Evolutionary conservation across 2,329 filamentous ascomycete species (phyloP), one percentile per base, ranked within the genome.

Genomic region (Penicillium occitanis): DNA sequence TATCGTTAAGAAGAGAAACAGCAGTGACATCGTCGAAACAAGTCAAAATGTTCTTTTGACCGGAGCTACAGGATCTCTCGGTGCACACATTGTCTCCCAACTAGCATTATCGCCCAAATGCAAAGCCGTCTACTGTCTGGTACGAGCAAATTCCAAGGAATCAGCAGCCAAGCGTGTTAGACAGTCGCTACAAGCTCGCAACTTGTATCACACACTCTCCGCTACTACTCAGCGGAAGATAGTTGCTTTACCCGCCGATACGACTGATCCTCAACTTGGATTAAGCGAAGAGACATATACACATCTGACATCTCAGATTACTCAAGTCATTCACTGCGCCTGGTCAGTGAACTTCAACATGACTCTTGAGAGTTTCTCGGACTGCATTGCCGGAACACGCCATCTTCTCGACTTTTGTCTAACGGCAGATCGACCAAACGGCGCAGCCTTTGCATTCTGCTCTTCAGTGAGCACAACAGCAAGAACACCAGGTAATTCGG

Each of bases 271-370:
- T 48, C 44, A 48, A 48, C 44, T 48, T 48, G 44, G 44, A 22
- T 48, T 48, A 5, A 48, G 44, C 19, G 44, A 48, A 22, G 44
- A 11, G 44, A 48, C 19, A 48, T 48, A 48, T 22, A 48, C 4
- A 19, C 10, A 82, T 0, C 71, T 88, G 1, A 76, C 78, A 0
- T 68, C 69, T 2, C 76, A 83, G 65, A 75, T 80, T 1, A 85
- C 83, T 1, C 73, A 82, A 1, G 79, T 91, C n/a, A 82, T 91
- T 64, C 87, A 90, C 72, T 80, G 87, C 8, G 87, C 87, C 28
- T 90, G 88, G 88, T 80, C 84, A 1, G 88, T 90, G 19, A 89
- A 90, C 73, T 90, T 90, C 77, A 83, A 82, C 30, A 78, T 87
- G 62, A 81, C 82, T 5, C 77, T 90, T 0, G 76, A 75, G 48